Evolutionary conservation across 257 asterid genomes (phyloP).

Genomic region (Datura wrightii): DNA sequence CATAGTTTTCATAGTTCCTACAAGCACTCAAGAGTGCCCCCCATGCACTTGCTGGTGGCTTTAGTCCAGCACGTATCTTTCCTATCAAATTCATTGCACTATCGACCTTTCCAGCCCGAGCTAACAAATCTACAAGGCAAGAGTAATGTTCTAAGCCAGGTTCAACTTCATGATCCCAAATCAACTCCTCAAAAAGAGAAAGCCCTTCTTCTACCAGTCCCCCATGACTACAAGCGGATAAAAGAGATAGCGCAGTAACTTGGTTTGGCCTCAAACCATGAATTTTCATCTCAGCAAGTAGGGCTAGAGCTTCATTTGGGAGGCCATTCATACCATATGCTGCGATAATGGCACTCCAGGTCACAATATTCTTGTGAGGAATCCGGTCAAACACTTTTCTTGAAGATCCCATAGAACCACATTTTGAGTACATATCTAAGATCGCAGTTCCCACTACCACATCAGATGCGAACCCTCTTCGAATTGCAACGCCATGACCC

Average conservation of each 20-base stretch:
- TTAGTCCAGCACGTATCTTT: constrained; percentile 47
- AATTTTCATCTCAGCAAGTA: constrained; percentile 67
- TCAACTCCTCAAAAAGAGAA: constrained; percentile 56
- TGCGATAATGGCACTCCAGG: constrained; percentile 86
- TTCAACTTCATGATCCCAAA: constrained; percentile 48
- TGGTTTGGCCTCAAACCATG: constrained; percentile 68
- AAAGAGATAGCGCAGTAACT: constrained; percentile 65
- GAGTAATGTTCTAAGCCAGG: constrained; percentile 71
- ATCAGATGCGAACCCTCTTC: constrained; percentile 69
- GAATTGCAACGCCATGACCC: constrained; percentile 72
- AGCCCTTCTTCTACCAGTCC: constrained; percentile 86
- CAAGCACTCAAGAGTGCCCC: constrained; percentile 85
- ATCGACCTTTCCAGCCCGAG: constrained; percentile 81
- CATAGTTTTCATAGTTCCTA: constrained; percentile 55
- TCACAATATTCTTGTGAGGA: constrained; percentile 55
- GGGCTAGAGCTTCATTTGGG: constrained; percentile 69
- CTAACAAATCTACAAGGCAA: constrained; percentile 87
- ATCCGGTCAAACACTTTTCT: constrained; percentile 68
- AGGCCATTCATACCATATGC: constrained; percentile 84
- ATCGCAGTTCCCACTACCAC: constrained; percentile 81
- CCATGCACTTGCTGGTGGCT: constrained; percentile 80
- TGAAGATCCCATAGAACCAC: constrained; percentile 74
- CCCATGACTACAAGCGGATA: constrained; percentile 93
- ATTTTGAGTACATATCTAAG: constrained; percentile 85
- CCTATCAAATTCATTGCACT: constrained; percentile 64